These are phyloP conservation scores for Xeromyces bisporus DNA, from an alignment of 495 filamentous ascomycete genomes.

Conservation along the genomic window DNA sequence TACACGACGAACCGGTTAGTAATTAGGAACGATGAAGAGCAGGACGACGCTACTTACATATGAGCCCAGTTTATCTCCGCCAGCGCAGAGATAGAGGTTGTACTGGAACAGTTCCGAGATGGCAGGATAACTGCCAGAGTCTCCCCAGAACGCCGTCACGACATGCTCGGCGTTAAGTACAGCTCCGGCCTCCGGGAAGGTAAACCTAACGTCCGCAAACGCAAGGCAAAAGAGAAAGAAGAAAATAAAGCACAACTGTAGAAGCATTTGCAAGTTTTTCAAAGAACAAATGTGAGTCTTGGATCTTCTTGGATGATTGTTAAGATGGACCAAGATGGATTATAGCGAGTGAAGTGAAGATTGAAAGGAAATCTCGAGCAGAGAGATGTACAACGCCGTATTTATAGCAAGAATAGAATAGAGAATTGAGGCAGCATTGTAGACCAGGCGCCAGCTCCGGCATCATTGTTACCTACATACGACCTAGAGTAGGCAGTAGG, in stretches of 20 bases:
- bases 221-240: slow-evolving; percentile 28
- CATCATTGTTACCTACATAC: no score
- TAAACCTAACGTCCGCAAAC: slow-evolving; percentile 41
- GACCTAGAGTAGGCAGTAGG: no score
- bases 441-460: no score
- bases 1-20: slow-evolving; percentile 6
- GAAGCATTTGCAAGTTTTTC: no score
- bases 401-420: no score
- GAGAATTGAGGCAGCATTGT: no score
- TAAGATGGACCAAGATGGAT: no score
- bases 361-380: no score
- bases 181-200: slow-evolving; percentile 30
- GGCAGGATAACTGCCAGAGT: slow-evolving; percentile 31
- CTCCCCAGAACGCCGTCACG: slow-evolving; percentile 41
- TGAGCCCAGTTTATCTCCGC: slow-evolving; percentile 35
- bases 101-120: slow-evolving; percentile 38
- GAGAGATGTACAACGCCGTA: no score
- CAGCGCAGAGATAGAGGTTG: slow-evolving; percentile 45
- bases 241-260: slow-evolving; percentile 20
- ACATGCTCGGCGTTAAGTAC: slow-evolving; percentile 30
- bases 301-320: no score
- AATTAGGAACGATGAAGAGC: background rate
- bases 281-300: no score
- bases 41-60: slow-evolving; percentile 15
- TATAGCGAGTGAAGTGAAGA: no score